Base-by-base conservation (phyloP, 352 stramenopile species). In the Phytophthora foliorum region DNA sequence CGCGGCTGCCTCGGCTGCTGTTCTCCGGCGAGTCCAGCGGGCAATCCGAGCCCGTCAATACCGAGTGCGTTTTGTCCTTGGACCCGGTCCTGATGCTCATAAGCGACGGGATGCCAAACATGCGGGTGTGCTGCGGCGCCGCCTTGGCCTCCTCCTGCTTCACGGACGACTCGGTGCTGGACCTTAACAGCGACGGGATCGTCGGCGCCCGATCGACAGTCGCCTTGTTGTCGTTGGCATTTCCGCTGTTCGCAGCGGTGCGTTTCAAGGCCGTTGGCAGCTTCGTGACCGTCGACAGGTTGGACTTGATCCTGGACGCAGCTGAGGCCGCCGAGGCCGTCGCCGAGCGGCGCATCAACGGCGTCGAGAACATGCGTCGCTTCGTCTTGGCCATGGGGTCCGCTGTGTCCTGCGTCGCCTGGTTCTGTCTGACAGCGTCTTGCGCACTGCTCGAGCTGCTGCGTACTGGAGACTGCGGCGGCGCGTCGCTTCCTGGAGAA, bases 301-400 rank as follows among this genome's bases (percentile, higher is more conserved):
- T 81, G 24, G 57, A 76, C 58, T 77, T 77, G 45, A 80, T 67
- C 38, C 16, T 72, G 22, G 64, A 69, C 2, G 67, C 72, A 39
- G 72, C 69, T 9, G 62, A 76, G 16, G 58, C 72, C 22, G 77
- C 77, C 5, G 75, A 80, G 3, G 69, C 70, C 31, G 76, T 81
- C n/a, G 80, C 78, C 9, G 78, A 75, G 24, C 68, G 67, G 24
- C 65, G 67, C 34, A 87, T 42, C 62, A 71, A 51, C 19, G 78
- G 74, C 22, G 63, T 71, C 17, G 72, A 69, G 53, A 86, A 86
- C 46, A 78, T 72, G 34, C 73, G 78, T 65, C 61, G 63, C 53
- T 85, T 86, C 34, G 29, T 66, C 25, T 65, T 77, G 24, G 25
- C 38, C 55, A 68, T 75, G 51, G 52, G 44, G 11, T 72, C 62